A percentile compares a stretch with the other conserved stretches of the same genome.
These are phyloP conservation scores for Solanum bulbocastanum DNA, from an alignment of 257 asterid species.

Conservation along the genomic window DNA sequence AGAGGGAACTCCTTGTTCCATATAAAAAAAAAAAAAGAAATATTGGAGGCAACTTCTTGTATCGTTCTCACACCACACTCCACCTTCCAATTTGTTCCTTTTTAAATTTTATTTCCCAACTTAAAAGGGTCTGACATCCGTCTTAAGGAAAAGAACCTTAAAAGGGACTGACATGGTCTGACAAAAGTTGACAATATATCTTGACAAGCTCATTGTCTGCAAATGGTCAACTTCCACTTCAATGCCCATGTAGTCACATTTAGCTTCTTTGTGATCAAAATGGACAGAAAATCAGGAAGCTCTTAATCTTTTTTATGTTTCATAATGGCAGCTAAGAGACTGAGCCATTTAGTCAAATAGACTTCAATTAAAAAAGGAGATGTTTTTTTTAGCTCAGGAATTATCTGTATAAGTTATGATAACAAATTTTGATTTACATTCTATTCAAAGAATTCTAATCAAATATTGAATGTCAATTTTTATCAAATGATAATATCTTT, in stretches of 20 bases:
- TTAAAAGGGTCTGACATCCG: neutral
- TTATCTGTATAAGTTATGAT: neutral
- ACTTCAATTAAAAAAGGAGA: neutral
- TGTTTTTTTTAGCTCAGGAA: neutral
- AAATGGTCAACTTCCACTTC: neutral
- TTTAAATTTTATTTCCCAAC: neutral
- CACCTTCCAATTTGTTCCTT: neutral
- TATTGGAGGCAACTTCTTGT: neutral
- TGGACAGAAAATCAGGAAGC: neutral
- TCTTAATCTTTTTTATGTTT: neutral
- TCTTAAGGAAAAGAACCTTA: neutral
- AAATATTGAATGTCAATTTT: neutral
- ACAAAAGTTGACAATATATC: neutral
- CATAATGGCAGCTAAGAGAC: neutral
- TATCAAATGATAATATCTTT: neutral
- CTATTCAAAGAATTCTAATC: neutral
- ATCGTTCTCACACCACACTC: neutral
- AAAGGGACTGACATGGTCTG: neutral
- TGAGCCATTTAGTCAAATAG: neutral
- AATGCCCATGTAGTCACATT: neutral
- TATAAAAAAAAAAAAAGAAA: neutral
- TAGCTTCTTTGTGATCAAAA: neutral
- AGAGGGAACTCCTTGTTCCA: neutral
- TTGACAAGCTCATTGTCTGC: neutral
- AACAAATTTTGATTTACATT: neutral